These are phyloP conservation scores for Naganishia sp. DNA, from an alignment of 1,284 basidiomycete genomes.

Conservation along the genomic window DNA sequence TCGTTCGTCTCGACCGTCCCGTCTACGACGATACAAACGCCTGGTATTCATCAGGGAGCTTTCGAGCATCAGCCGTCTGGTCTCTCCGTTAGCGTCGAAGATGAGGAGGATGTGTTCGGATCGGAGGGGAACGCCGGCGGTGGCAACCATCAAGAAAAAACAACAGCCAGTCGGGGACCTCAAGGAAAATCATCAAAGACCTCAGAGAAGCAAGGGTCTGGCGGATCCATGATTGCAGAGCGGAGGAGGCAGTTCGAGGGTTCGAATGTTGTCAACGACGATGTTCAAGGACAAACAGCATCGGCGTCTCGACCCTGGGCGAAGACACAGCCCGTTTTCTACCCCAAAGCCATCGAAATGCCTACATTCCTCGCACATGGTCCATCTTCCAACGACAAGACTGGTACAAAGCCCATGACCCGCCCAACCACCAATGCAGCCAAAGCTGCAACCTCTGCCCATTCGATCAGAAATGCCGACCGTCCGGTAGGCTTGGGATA, in stretches of 20 bases:
- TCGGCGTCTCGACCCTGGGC: background rate
- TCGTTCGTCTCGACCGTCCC: conserved; percentile 6
- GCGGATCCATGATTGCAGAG: background rate
- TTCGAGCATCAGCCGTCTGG: background rate
- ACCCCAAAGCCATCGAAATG: background rate
- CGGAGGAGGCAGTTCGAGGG: conserved; percentile 4
- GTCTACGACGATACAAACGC: conserved; percentile 3
- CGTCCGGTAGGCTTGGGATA: too few relatives aligned
- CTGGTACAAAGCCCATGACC: background rate
- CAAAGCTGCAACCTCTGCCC: too few relatives aligned
- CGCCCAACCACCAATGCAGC: background rate
- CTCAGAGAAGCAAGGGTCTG: background rate
- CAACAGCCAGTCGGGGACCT: too few relatives aligned
- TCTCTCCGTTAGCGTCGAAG: conserved; percentile 22
- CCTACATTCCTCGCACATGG: background rate
- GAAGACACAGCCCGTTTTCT: background rate
- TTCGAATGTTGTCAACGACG: too few relatives aligned
- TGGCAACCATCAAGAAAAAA: too few relatives aligned
- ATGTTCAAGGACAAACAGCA: background rate
- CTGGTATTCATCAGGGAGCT: conserved; percentile 2
- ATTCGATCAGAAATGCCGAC: too few relatives aligned
- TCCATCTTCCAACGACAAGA: background rate
- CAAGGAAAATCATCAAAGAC: too few relatives aligned
- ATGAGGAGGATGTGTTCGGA: conserved; percentile 13
- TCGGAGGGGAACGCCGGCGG: background rate